Conservation (phyloP, 129 eudicot species). For the Heracleum sosnowskyi region DNA sequence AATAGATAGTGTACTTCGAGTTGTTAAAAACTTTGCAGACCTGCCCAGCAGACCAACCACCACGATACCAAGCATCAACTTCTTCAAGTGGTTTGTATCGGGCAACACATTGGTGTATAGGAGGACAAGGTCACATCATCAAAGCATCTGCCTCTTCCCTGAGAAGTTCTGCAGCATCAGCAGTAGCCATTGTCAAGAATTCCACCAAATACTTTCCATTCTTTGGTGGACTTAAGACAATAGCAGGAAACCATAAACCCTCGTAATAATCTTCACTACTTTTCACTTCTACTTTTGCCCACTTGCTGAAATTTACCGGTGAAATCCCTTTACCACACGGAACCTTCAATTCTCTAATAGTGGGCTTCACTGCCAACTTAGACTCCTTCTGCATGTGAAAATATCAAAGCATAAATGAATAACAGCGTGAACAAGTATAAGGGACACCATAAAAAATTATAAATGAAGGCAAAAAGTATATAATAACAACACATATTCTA, state of each 20-base stretch:
- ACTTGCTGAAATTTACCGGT: slow-evolving; percentile 15
- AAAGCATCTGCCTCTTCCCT: slow-evolving; percentile 50
- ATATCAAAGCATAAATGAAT: slow-evolving; percentile 7
- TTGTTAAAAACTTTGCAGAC: slow-evolving; percentile 29
- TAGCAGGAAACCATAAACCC: slow-evolving; percentile 53
- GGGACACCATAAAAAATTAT: neutral
- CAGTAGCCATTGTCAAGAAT: slow-evolving; percentile 31
- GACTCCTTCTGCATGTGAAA: slow-evolving; percentile 36
- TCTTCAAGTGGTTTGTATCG: slow-evolving; percentile 29
- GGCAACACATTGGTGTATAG: slow-evolving; percentile 21
- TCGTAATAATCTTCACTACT: slow-evolving; percentile 36
- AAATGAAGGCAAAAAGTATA: neutral
- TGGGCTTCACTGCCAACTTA: slow-evolving; percentile 23
- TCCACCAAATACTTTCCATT: slow-evolving; percentile 42
- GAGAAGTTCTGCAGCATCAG: slow-evolving; percentile 22
- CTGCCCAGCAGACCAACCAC: slow-evolving; percentile 65
- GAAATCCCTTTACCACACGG: slow-evolving; percentile 16
- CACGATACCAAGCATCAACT: slow-evolving; percentile 65
- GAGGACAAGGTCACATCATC: slow-evolving; percentile 58
- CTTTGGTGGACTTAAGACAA: slow-evolving; percentile 18
- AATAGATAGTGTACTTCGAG: slow-evolving; percentile 40
- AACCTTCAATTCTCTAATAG: slow-evolving; percentile 21
- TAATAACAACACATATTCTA: neutral
- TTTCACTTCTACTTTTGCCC: slow-evolving; percentile 41
- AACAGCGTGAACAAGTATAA: neutral